A percentile compares a stretch with the other conserved stretches of the same genome.
Conservation (phyloP, 2,329 filamentous ascomycete species). For the Ascochyta fabae region DNA sequence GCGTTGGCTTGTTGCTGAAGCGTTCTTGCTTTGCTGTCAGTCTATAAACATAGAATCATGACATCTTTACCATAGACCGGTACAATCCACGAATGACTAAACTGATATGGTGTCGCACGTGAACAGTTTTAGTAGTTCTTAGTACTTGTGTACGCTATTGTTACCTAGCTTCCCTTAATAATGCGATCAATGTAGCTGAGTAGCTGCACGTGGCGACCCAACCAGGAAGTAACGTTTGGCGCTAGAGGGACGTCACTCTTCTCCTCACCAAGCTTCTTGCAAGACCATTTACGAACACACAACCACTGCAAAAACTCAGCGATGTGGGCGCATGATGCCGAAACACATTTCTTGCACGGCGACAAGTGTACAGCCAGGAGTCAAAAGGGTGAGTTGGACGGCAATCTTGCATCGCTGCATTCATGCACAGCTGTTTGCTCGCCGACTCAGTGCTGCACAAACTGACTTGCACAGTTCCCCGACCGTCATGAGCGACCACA, state of each 20-base stretch:
- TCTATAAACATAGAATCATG: conserved; percentile 11
- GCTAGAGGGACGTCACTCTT: conserved; percentile 17
- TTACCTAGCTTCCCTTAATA: too few species aligned
- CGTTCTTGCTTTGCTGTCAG: background rate
- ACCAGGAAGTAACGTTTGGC: conserved; percentile 5
- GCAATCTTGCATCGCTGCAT: background rate
- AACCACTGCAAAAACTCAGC: background rate
- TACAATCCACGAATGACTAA: background rate
- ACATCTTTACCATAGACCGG: conserved; percentile 10
- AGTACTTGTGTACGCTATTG: too few species aligned
- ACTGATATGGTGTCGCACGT: too few species aligned
- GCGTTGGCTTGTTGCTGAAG: conserved; percentile 3
- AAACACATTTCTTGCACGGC: conserved; percentile 31
- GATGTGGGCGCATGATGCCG: conserved; percentile 19
- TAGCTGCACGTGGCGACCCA: background rate
- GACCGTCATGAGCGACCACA: conserved; percentile 17
- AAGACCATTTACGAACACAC: background rate
- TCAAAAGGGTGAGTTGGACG: conserved; percentile 30
- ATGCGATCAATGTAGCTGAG: background rate
- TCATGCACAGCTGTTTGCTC: too few species aligned
- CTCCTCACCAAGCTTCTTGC: conserved; percentile 2
- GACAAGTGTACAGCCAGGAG: conserved; percentile 33
- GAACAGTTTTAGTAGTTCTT: too few species aligned
- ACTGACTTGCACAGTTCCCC: conserved; percentile 20
- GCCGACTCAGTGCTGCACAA: too few species aligned